Base-by-base conservation (phyloP, 2,329 filamentous ascomycete genomes). In the Exophiala lecanii-corni region DNA sequence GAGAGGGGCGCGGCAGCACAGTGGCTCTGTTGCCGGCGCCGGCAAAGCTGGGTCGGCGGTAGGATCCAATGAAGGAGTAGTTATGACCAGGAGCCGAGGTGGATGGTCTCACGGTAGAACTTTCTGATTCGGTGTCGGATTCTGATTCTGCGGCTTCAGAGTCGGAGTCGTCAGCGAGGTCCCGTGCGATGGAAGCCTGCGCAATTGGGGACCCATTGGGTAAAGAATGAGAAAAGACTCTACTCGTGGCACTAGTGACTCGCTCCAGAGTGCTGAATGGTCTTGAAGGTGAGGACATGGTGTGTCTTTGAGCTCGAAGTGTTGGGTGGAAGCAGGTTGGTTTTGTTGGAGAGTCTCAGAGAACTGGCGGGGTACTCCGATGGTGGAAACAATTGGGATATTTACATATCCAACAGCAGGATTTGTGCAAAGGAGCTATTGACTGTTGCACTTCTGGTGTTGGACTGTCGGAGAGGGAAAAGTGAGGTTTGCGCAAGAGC, bases 41-140 rank as follows among this genome's bases (percentile, higher is more conserved):
- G 20, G 92, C 81, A 59, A 82, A 84, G 54, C 81, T 85, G 1
- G 88, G 86, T 34, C 88, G 78, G 42, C 85, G 79, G 66, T 92
- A 95, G 21, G 78, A 78, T 25, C 76, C 74, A 13, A 73, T 71
- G 67, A 84, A 72, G 12, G 78, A 76, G 50, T 68, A 51, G 23
- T 61, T 61, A 19, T 57, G 62, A 13, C 62, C 51, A 42, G 68
- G 45, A 49, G 64, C 43, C 53, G 62, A 60, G 51, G 62, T 62
- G 13, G 61, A 52, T 36, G 69, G 64, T 52, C 67, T 65, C 40
- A 70, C 55, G 7, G 69, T 67, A 38, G 64, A 62, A 9, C 57
- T 56, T 30, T 66, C 66, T 18, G 59, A 59, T 37, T 69, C 60
- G 39, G 64, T 31, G 37, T 69, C 60, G 39, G 64, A 33, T 47